Conservation (phyloP, 257 asterid species). For the Solanum pinnatisectum region DNA sequence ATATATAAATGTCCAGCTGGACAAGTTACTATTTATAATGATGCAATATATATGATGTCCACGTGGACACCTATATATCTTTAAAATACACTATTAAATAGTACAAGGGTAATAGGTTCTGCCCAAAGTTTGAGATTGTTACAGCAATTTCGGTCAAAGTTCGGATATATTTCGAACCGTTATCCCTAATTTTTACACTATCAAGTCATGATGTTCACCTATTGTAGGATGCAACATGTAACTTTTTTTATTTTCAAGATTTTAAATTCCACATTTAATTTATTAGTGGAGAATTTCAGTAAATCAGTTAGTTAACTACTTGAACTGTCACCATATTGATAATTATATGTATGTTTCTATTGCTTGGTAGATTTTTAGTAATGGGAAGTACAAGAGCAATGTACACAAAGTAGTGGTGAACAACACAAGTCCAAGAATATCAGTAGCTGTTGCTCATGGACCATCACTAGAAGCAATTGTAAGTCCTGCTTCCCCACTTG, state of each 20-base stretch:
- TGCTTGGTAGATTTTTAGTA: constrained; percentile 46
- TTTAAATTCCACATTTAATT: neutral
- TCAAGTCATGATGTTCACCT: neutral
- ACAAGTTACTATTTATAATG: too few species aligned
- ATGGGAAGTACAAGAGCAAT: constrained; percentile 72
- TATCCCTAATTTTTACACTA: neutral
- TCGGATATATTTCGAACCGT: too few species aligned
- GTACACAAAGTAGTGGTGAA: constrained; percentile 69
- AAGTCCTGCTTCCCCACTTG: constrained; percentile 29
- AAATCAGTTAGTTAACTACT: rapidly evolving
- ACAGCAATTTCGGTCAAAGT: too few species aligned
- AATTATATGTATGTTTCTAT: neutral
- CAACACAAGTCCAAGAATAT: constrained; percentile 40
- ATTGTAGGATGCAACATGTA: neutral
- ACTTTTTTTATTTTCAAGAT: neutral
- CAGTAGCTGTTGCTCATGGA: constrained; percentile 55
- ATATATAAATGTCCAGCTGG: too few species aligned
- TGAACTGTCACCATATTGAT: neutral
- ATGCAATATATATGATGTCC: too few species aligned
- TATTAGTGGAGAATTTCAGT: neutral
- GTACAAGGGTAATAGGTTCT: too few species aligned
- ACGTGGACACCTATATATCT: too few species aligned
- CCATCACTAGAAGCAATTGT: constrained; percentile 53
- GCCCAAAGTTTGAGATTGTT: too few species aligned
- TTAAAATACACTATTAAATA: too few species aligned